phyloP scores from a whole-genome alignment of 2,329 filamentous ascomycete genomes.

The Neopestalotiopsis sp. region DNA sequence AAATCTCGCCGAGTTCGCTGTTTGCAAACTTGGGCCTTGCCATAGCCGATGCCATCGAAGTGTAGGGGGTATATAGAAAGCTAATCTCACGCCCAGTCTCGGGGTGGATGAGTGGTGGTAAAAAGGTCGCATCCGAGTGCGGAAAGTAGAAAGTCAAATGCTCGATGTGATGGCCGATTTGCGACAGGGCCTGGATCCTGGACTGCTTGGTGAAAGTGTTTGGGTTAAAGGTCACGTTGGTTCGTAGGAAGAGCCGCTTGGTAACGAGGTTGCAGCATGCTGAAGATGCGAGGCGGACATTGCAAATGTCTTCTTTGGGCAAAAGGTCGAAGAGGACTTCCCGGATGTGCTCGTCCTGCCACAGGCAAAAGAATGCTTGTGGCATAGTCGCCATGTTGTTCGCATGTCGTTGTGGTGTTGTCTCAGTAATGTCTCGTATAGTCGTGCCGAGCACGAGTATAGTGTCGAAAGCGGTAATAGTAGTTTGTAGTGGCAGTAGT shows the following conservation, averaged over 20 bases:
- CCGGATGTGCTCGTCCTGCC: constrained; percentile 57
- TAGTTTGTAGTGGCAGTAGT: constrained; percentile 6
- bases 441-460: constrained; percentile 16
- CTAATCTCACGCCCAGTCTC: constrained; percentile 76
- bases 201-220: constrained; percentile 78
- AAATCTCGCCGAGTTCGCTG: constrained; percentile 77
- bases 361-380: constrained; percentile 60
- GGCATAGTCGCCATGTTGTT: constrained; percentile 57
- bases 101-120: constrained; percentile 84
- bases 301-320: constrained; percentile 58
- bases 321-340: constrained; percentile 56
- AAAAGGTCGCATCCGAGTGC: constrained; percentile 78
- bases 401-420: constrained; percentile 49
- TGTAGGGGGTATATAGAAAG: constrained; percentile 83
- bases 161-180: constrained; percentile 80
- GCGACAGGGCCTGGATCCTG: constrained; percentile 74
- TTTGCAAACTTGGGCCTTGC: constrained; percentile 80
- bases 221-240: constrained; percentile 73
- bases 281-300: constrained; percentile 70
- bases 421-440: constrained; percentile 20
- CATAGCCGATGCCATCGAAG: constrained; percentile 65
- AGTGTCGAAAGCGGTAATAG: too few species aligned
- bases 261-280: constrained; percentile 75
- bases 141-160: constrained; percentile 79
- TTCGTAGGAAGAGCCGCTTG: constrained; percentile 71